phyloP scores from a whole-genome alignment of 192 early-diverging fungal species.

The Backusella psychrophila region DNA sequence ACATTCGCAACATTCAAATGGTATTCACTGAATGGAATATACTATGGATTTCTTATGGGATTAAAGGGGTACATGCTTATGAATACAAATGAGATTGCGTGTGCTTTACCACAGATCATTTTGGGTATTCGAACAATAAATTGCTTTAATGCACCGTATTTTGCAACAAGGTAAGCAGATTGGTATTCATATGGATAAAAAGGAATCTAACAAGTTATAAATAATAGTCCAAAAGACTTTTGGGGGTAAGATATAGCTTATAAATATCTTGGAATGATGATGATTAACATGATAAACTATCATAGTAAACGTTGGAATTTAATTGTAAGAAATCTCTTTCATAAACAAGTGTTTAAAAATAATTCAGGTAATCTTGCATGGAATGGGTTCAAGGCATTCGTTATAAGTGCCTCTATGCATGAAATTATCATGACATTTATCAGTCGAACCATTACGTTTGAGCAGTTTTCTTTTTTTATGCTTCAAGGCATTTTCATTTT shows the following conservation, averaged over 20 bases:
- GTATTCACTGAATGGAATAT: neutral
- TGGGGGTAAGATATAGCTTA: neutral
- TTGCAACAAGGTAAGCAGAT: neutral
- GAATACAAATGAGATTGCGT: neutral
- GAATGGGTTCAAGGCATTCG: neutral
- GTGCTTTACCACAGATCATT: neutral
- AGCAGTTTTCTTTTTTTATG: constrained; percentile 7
- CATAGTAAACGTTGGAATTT: neutral
- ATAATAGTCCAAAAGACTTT: constrained; percentile 6
- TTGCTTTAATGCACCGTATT: neutral
- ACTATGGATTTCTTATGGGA: constrained; percentile 11
- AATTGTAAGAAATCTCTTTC: neutral
- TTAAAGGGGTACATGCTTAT: neutral
- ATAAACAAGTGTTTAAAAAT: neutral
- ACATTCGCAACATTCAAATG: neutral
- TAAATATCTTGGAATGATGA: neutral
- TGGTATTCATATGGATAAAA: neutral
- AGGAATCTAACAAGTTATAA: neutral
- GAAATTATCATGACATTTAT: constrained; percentile 4
- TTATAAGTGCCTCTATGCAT: constrained; percentile 2
- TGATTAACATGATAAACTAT: neutral
- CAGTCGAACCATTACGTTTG: neutral
- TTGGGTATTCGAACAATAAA: neutral
- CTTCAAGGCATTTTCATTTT: neutral
- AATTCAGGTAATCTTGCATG: neutral